Base-by-base conservation (phyloP, 352 stramenopile genomes). In the Phytophthora colocasiae region DNA sequence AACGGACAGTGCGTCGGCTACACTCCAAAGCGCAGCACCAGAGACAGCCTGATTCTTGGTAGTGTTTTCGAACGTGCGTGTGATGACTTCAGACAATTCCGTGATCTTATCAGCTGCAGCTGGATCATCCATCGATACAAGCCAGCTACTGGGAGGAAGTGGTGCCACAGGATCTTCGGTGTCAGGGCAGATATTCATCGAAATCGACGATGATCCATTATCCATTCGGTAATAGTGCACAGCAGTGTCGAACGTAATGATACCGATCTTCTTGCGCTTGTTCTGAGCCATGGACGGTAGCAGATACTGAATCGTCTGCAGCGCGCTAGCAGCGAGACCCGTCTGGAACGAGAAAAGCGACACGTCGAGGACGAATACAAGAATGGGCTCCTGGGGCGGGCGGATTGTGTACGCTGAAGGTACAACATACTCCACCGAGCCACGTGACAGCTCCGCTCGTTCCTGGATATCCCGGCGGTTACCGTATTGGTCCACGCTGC, bases 201-300 rank as follows among this genome's bases (percentile, higher is more conserved):
- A 91, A 55, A 96, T 94, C 17, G 70, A 77, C 45, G 72, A 73
- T 11, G 73, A 77, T 5, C 59, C 69, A 24, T 63, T 64, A 64
- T 96, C 78, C 83, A 94, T 91, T 49, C 86, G 85, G 60, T 96
- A 95, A 71, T 95, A 96, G 53, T 96, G 88, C 29, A 96, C 84
- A 3, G 78, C 73, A 14, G 83, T 81, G 69, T 93, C 89, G 44
- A 96, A 97, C 2, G 87, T 95, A 11, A 97, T 73, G 46, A 97
- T 93, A n/a, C 89, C 90, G 46, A 96, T 76, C 57, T 96, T 96
- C 69, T 93, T 93, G 65, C 87, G 80, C 51, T 83, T 91, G 66
- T 90, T 93, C 71, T 92, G 80, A 22, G 81, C 81, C 34, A 93
- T 77, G 34, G 81, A 86, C 11, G 83, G 77, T 7, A 97, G 52